Evolutionary conservation across 106 monocot species (phyloP).

Genomic region (Gastrodia elata): DNA sequence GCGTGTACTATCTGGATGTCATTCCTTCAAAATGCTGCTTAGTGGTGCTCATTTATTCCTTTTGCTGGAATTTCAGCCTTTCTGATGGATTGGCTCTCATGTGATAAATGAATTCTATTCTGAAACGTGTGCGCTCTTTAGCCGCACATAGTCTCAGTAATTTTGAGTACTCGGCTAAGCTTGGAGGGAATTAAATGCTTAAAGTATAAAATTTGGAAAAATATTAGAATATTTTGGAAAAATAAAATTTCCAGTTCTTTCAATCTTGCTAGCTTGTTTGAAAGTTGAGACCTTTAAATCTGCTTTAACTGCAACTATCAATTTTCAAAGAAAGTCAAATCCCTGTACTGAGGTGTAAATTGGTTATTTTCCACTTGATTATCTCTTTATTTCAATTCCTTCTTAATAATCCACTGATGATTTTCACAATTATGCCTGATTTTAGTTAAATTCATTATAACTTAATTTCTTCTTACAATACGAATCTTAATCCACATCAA

Average conservation of each 20-base stretch:
- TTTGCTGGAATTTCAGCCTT: too few relatives aligned
- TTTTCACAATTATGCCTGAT: neutral
- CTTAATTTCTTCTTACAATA: neutral
- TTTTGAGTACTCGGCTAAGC: too few relatives aligned
- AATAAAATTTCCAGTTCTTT: neutral
- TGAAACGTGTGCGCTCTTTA: too few relatives aligned
- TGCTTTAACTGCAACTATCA: neutral
- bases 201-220: too few relatives aligned
- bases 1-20: too few relatives aligned
- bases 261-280: neutral
- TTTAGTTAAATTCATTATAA: neutral
- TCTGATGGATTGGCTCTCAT: too few relatives aligned
- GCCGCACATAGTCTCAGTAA: too few relatives aligned
- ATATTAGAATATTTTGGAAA: too few relatives aligned
- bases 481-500: neutral
- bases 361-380: neutral
- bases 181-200: too few relatives aligned
- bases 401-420: neutral
- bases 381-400: neutral
- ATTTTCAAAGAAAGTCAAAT: neutral
- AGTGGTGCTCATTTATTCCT: too few relatives aligned
- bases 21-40: too few relatives aligned
- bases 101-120: too few relatives aligned
- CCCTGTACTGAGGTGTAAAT: neutral
- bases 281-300: neutral